A percentile compares a stretch with the other conserved stretches of the same genome.
These are phyloP conservation scores for Blastobotrys malaysiensis DNA, from an alignment of 1,139 yeast species.

Conservation along the genomic window DNA sequence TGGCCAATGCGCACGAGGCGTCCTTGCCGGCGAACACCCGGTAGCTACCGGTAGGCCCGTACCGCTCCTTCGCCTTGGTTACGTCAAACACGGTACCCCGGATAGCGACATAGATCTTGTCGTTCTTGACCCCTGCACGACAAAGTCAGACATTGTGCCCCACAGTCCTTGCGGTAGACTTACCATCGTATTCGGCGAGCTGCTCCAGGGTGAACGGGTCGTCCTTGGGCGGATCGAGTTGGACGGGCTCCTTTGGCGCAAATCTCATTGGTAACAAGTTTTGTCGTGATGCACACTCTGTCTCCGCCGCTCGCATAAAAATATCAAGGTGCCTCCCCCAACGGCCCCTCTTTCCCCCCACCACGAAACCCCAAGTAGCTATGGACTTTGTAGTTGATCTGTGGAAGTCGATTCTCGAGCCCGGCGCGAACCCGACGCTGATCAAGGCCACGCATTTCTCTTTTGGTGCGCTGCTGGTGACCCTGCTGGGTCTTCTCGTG, in stretches of 20 bases:
- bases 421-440: slow-evolving; percentile 88
- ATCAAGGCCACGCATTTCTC: slow-evolving; percentile 74
- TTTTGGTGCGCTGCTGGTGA: slow-evolving; percentile 47
- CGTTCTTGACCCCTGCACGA: slow-evolving; percentile 37
- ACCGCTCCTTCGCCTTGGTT: slow-evolving; percentile 53
- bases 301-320: neutral
- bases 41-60: slow-evolving; percentile 74
- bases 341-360: neutral
- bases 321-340: too few species aligned
- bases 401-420: slow-evolving; percentile 91
- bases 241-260: slow-evolving; percentile 48
- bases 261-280: slow-evolving; percentile 16
- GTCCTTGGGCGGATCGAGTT: slow-evolving; percentile 45
- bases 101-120: slow-evolving; percentile 62
- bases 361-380: neutral
- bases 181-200: slow-evolving; percentile 45
- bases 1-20: slow-evolving; percentile 64
- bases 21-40: slow-evolving; percentile 72
- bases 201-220: slow-evolving; percentile 39
- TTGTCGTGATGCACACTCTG: neutral
- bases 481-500: slow-evolving; percentile 54
- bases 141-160: slow-evolving; percentile 1
- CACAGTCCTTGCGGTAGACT: slow-evolving; percentile 14
- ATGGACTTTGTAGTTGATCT: slow-evolving; percentile 48
- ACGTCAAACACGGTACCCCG: slow-evolving; percentile 78